Conservation (phyloP, 495 filamentous ascomycete genomes). For the Xylaria cubensis region DNA sequence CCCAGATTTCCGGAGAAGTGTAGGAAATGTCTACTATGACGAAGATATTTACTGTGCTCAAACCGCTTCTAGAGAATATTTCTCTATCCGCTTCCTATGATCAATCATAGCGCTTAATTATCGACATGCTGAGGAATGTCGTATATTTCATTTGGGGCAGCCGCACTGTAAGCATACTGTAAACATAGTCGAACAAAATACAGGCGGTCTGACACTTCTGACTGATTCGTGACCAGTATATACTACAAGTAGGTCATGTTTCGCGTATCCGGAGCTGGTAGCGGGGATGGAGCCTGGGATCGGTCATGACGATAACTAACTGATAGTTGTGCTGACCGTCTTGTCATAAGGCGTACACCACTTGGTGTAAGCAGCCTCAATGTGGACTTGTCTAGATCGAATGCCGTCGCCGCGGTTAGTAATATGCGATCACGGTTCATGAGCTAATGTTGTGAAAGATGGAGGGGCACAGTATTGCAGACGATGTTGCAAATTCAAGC, state of each 20-base stretch:
- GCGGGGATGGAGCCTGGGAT: background rate
- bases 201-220: background rate
- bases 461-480: too few relatives aligned
- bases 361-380: too few relatives aligned
- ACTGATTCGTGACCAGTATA: background rate
- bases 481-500: too few relatives aligned
- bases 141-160: too few relatives aligned
- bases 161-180: background rate
- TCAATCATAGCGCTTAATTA: too few relatives aligned
- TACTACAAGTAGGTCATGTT: background rate
- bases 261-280: background rate
- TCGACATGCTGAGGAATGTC: too few relatives aligned
- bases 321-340: too few relatives aligned
- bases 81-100: background rate
- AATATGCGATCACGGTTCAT: background rate
- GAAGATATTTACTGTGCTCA: background rate
- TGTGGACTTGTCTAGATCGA: background rate
- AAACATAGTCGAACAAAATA: background rate
- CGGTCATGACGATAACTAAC: background rate
- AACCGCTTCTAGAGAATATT: background rate
- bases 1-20: constrained; percentile 54
- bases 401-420: background rate
- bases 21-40: constrained; percentile 41
- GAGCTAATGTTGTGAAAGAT: background rate
- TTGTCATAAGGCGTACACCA: too few relatives aligned